Conservation (phyloP, 2,329 filamentous ascomycete species). For the Venturia carpophila region DNA sequence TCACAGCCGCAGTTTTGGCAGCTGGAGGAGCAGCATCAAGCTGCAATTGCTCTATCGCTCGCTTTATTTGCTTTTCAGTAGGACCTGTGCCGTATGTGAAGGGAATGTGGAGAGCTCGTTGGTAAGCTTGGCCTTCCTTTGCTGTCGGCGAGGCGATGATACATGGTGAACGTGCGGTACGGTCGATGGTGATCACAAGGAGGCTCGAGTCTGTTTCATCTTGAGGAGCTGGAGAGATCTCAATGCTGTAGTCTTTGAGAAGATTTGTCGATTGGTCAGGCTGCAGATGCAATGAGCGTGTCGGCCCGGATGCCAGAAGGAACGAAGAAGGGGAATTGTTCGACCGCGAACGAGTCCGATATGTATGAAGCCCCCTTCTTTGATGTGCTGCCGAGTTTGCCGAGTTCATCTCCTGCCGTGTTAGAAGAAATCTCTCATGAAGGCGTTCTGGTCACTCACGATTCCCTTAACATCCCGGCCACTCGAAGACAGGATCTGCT, state of each 20-base stretch:
- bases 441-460: constrained; percentile 23
- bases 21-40: constrained; percentile 41
- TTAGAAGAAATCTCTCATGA: neutral
- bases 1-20: constrained; percentile 38
- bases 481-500: constrained; percentile 43
- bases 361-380: constrained; percentile 42
- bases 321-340: constrained; percentile 4
- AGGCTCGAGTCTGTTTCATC: constrained; percentile 33
- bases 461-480: constrained; percentile 36
- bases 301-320: constrained; percentile 29
- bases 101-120: constrained; percentile 48
- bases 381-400: constrained; percentile 34
- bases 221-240: constrained; percentile 34
- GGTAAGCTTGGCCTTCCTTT: constrained; percentile 27
- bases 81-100: constrained; percentile 51
- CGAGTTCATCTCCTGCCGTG: constrained; percentile 23
- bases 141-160: constrained; percentile 52
- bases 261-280: constrained; percentile 48
- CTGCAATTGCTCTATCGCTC: constrained; percentile 45
- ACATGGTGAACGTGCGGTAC: constrained; percentile 53
- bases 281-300: constrained; percentile 48
- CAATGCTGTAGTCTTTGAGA: constrained; percentile 45
- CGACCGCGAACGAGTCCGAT: constrained; percentile 21
- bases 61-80: constrained; percentile 32
- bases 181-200: constrained; percentile 60